Percentiles rank a stretch among this genome's conserved stretches.
phyloP scores from a whole-genome alignment of 345 rosid species.

The Euphorbia peplus region DNA sequence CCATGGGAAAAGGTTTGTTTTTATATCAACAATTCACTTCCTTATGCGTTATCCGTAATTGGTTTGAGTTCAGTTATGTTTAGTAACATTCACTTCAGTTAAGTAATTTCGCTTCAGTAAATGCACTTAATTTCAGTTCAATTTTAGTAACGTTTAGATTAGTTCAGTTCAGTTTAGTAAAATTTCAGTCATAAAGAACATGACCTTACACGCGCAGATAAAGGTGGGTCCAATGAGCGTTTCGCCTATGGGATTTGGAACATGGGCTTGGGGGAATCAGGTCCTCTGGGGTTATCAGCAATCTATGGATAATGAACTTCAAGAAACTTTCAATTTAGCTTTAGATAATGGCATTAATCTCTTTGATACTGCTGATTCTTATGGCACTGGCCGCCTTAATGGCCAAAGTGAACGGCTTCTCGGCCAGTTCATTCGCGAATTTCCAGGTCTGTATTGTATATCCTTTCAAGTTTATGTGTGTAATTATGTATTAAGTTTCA shows the following conservation, averaged over 20 bases:
- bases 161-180: too few relatives aligned
- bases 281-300: conserved; percentile 85
- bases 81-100: too few relatives aligned
- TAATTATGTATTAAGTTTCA: not conserved
- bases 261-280: conserved; percentile 99
- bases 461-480: conserved; percentile 1
- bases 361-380: conserved; percentile 93
- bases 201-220: too few relatives aligned
- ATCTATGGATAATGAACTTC: conserved; percentile 83
- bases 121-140: too few relatives aligned
- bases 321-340: conserved; percentile 66
- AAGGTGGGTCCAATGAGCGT: conserved; percentile 83
- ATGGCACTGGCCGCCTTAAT: conserved; percentile 78
- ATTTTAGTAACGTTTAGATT: too few relatives aligned
- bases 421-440: conserved; percentile 69
- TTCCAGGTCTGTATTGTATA: conserved; percentile 39
- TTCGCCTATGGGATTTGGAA: conserved; percentile 96
- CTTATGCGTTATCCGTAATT: too few relatives aligned
- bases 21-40: too few relatives aligned
- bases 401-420: conserved; percentile 91
- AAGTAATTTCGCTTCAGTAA: too few relatives aligned
- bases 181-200: too few relatives aligned
- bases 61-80: too few relatives aligned
- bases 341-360: conserved; percentile 73
- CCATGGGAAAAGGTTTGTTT: conserved; percentile 77